phyloP scores from a whole-genome alignment of 1,284 basidiomycete species.

The Apiotrichum montevideense region DNA sequence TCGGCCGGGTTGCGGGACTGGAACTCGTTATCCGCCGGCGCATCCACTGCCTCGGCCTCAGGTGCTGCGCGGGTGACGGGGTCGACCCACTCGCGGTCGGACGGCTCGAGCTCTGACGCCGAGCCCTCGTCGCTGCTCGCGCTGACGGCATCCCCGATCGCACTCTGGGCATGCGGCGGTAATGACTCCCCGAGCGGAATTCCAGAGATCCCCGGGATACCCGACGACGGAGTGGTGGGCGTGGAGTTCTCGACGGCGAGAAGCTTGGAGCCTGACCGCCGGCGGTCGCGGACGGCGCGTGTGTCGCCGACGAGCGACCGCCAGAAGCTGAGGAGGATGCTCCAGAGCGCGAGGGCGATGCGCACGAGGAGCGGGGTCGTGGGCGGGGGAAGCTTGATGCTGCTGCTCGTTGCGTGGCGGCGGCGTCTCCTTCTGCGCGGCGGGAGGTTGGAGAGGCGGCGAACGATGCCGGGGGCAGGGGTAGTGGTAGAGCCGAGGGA shows the following conservation, averaged over 20 bases:
- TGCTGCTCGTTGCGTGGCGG: constrained; percentile 20
- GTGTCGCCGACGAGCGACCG: constrained; percentile 41
- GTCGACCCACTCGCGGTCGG: constrained; percentile 33
- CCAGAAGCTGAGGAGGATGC: constrained; percentile 40
- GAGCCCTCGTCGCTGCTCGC: constrained; percentile 15
- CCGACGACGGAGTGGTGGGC: neutral
- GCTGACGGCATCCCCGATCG: constrained; percentile 1
- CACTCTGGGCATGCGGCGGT: neutral
- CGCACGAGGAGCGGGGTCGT: constrained; percentile 37
- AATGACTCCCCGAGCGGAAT: no score
- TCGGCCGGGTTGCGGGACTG: constrained; percentile 13
- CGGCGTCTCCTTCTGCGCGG: constrained; percentile 1
- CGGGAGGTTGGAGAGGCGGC: constrained; percentile 1
- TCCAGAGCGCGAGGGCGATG: constrained; percentile 39
- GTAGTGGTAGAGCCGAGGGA: neutral
- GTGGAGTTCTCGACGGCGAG: neutral
- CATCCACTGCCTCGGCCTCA: constrained; percentile 8
- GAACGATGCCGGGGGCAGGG: neutral
- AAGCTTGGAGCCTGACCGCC: neutral
- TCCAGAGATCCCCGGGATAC: neutral
- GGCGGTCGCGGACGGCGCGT: constrained; percentile 22
- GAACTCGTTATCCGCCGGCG: constrained; percentile 24
- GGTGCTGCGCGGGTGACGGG: constrained; percentile 41
- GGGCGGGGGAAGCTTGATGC: constrained; percentile 38
- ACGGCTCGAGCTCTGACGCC: constrained; percentile 16